Conservation (phyloP, 2,329 filamentous ascomycete species). For the Cladosporium sp. region DNA sequence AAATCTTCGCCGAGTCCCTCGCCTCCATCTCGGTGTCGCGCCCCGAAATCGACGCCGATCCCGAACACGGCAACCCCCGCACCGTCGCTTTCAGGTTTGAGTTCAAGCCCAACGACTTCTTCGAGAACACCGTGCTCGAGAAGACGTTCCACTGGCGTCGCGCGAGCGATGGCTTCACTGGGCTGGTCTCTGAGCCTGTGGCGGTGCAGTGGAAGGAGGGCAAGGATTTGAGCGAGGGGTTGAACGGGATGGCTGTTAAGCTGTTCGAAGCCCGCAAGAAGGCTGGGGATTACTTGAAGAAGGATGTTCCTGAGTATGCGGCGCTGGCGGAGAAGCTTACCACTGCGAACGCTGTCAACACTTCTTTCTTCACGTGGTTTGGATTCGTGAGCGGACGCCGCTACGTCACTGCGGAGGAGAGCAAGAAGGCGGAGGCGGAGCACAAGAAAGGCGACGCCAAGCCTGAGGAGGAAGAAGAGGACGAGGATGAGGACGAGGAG, state of each 20-base stretch:
- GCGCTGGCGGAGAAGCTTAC: slow-evolving; percentile 57
- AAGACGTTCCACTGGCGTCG: slow-evolving; percentile 91
- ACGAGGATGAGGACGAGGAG: slow-evolving; percentile 62
- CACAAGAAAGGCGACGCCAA: slow-evolving; percentile 60
- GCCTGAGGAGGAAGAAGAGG: slow-evolving; percentile 47
- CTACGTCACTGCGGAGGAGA: slow-evolving; percentile 73
- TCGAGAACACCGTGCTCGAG: slow-evolving; percentile 74
- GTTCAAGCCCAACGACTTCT: slow-evolving; percentile 80
- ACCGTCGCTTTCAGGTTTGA: slow-evolving; percentile 76
- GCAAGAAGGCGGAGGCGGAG: slow-evolving; percentile 60
- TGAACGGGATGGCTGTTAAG: slow-evolving; percentile 72
- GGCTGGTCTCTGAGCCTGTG: slow-evolving; percentile 85
- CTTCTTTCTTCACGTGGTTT: slow-evolving; percentile 89
- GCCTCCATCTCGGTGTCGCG: slow-evolving; percentile 71
- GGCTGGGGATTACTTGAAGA: slow-evolving; percentile 43
- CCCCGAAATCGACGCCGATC: slow-evolving; percentile 68
- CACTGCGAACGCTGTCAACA: slow-evolving; percentile 45
- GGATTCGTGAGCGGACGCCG: slow-evolving; percentile 68
- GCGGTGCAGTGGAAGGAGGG: slow-evolving; percentile 76
- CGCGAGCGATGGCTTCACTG: slow-evolving; percentile 67
- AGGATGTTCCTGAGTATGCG: slow-evolving; percentile 58
- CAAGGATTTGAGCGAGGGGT: slow-evolving; percentile 79
- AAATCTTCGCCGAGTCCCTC: slow-evolving; percentile 69
- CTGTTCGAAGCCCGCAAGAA: slow-evolving; percentile 66
- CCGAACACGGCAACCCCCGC: slow-evolving; percentile 69